Evolutionary conservation across 1,284 basidiomycete species (phyloP), one percentile per base, ranked within the genome.

Genomic region (Fomitopsis pinicola): DNA sequence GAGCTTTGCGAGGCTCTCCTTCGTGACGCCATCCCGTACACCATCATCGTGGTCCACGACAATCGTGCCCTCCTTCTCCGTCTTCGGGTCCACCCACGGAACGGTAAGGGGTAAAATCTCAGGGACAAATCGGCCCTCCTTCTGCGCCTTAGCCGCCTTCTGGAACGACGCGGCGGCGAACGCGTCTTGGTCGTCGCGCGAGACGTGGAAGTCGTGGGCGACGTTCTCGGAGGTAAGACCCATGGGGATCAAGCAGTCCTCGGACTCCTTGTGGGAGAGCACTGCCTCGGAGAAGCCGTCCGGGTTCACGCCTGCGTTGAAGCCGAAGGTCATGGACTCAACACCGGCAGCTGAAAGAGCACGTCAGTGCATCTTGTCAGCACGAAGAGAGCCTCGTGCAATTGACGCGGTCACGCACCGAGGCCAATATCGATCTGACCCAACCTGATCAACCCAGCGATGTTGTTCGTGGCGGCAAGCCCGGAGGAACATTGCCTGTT

Each of bases 171-270:
- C 78, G 48, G 94, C 94, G 9, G 95, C 89, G 69, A 97, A 97
- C 56, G 80, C 83, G 78, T 97, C 95, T 76, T 97, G 95, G 53
- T 76, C 77, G 52, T 80, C 79, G 60, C 95, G 90, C 48, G 88
- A 77, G 71, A 98, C 84, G 66, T 81, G 79, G 77, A 82, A 95
- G 64, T 94, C 83, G 50, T 81, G 77, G 22, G 95, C 94, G 64
- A 98, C 96, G 72, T 98, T 98, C 81, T 98, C 97, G 28, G 94
- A 97, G 56, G 95, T 97, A 78, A 95, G 90, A 66, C 96, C 95
- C 95, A 98, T 98, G 59, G 97, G 97, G 65, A 97, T 82, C 22
- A 97, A 82, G 77, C 96, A 98, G 81, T 99, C 95, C 63, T 89
- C 86, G 2, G 97, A 87, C 71, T 95, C 90, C 68, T 89, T 81